Conservation (phyloP, 257 asterid genomes). For the Gynochthodes officinalis region DNA sequence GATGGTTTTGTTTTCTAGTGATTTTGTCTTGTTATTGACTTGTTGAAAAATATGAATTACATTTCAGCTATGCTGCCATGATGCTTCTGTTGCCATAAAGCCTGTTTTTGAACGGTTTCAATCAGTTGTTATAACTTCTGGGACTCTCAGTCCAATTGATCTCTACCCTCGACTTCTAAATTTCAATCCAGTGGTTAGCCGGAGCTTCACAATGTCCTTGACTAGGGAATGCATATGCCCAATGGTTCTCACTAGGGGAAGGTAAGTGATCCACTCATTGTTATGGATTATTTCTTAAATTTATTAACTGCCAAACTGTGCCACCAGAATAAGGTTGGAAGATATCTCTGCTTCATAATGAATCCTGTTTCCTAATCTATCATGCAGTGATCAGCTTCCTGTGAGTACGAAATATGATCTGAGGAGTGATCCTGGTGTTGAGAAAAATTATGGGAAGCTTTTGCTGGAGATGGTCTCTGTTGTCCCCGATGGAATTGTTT, state of each 20-base stretch:
- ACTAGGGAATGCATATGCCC: constrained; percentile 99
- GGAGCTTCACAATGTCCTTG: constrained; percentile 94
- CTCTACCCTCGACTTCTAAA: constrained; percentile 94
- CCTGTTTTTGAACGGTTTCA: constrained; percentile 98
- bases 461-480: constrained; percentile 93
- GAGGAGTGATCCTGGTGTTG: constrained; percentile 98
- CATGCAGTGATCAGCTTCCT: constrained; percentile 91
- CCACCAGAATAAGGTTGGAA: constrained; percentile 3
- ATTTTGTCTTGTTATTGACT: neutral
- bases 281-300: constrained; percentile 8
- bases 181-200: constrained; percentile 91
- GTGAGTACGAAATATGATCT: constrained; percentile 95
- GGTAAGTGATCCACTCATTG: constrained; percentile 42
- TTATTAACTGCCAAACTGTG: constrained; percentile 4
- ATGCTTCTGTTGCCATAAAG: constrained; percentile 98
- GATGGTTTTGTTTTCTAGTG: neutral
- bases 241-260: constrained; percentile 96
- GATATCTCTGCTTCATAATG: constrained; percentile 1
- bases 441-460: constrained; percentile 93
- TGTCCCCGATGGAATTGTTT: constrained; percentile 97
- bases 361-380: constrained; percentile 7
- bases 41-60: neutral
- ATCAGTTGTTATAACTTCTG: constrained; percentile 95
- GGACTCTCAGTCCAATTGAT: constrained; percentile 98
- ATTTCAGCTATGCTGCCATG: constrained; percentile 93